Evolutionary conservation across 441 rosid species (phyloP).

Genomic region (Pelargonium australe): DNA sequence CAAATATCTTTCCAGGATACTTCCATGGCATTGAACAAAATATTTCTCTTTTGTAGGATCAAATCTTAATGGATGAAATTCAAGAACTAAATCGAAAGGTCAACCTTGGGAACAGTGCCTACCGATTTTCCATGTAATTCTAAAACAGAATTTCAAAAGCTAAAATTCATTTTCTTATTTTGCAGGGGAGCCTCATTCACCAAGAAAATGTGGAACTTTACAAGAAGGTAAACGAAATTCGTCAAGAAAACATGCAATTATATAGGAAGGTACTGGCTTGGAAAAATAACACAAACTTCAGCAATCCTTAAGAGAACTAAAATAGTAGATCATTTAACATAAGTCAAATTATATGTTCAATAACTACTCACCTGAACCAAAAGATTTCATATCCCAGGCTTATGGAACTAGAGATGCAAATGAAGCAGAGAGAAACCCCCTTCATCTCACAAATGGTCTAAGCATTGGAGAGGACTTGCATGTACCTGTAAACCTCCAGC

Average conservation of each 20-base stretch:
- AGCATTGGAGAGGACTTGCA: conserved; percentile 45
- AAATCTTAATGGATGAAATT: conserved; percentile 59
- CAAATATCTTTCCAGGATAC: conserved; percentile 10
- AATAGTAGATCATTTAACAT: conserved; percentile 17
- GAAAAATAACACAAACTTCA: conserved; percentile 6
- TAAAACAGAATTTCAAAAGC: conserved; percentile 16
- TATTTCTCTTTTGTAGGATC: conserved; percentile 44
- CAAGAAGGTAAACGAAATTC: conserved; percentile 68
- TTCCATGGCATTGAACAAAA: conserved; percentile 15
- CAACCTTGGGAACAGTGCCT: conserved; percentile 14
- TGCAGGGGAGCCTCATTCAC: conserved; percentile 72
- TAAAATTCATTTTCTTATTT: conserved; percentile 13
- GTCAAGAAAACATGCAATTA: conserved; percentile 54
- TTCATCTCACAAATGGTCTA: conserved; percentile 37
- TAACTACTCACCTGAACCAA: conserved; percentile 24
- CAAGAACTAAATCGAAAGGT: conserved; percentile 64
- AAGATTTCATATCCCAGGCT: conserved; percentile 39
- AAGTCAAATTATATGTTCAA: conserved; percentile 15
- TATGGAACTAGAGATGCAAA: conserved; percentile 53
- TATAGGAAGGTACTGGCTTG: conserved; percentile 39
- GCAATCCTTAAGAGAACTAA: conserved; percentile 12
- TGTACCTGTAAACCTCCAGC: conserved; percentile 70
- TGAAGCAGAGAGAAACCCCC: conserved; percentile 37
- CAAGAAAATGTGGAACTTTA: conserved; percentile 83
- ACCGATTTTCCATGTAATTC: conserved; percentile 11